Evolutionary conservation across 495 filamentous ascomycete genomes (phyloP).

Genomic region (Tuber umbilicatum): DNA sequence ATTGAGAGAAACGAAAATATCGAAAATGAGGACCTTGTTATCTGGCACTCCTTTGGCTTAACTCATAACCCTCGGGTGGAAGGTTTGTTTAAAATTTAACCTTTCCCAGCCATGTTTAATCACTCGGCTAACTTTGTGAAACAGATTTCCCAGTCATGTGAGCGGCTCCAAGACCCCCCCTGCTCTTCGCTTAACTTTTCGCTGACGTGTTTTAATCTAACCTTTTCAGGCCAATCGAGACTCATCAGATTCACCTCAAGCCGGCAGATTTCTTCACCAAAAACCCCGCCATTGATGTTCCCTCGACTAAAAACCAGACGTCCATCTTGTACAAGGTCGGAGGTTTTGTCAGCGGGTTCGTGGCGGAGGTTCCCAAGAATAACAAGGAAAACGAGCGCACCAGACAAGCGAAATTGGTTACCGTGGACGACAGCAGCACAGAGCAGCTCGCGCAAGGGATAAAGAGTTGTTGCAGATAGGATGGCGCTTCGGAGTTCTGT

Average conservation of each 20-base stretch:
- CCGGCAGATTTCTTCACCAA: constrained; percentile 53
- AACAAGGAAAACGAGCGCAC: constrained; percentile 24
- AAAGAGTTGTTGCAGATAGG: constrained; percentile 39
- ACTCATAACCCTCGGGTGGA: constrained; percentile 57
- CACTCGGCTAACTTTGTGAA: constrained; percentile 19
- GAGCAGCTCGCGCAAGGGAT: constrained; percentile 27
- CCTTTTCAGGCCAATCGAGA: constrained; percentile 49
- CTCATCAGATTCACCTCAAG: constrained; percentile 52
- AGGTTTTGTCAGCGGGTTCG: constrained; percentile 28
- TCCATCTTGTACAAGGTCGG: constrained; percentile 37
- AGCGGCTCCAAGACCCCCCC: constrained; percentile 3
- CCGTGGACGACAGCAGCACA: constrained; percentile 20
- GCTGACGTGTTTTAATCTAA: constrained; percentile 6
- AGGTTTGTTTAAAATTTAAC: constrained; percentile 23
- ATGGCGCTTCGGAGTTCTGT: constrained; percentile 27
- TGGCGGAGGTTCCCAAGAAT: constrained; percentile 29
- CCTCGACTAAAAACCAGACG: constrained; percentile 42
- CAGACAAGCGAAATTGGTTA: constrained; percentile 23
- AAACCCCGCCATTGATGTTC: constrained; percentile 54
- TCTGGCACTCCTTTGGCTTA: constrained; percentile 58
- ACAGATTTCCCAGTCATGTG: constrained; percentile 56
- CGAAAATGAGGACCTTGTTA: constrained; percentile 50
- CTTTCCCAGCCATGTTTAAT: constrained; percentile 5
- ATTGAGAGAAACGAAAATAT: constrained; percentile 45
- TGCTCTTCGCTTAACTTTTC: constrained; percentile 16